A percentile compares a stretch with the other conserved stretches of the same genome.
Evolutionary conservation across 2,329 filamentous ascomycete species (phyloP).

Genomic region (Cryphonectria radicalis): DNA sequence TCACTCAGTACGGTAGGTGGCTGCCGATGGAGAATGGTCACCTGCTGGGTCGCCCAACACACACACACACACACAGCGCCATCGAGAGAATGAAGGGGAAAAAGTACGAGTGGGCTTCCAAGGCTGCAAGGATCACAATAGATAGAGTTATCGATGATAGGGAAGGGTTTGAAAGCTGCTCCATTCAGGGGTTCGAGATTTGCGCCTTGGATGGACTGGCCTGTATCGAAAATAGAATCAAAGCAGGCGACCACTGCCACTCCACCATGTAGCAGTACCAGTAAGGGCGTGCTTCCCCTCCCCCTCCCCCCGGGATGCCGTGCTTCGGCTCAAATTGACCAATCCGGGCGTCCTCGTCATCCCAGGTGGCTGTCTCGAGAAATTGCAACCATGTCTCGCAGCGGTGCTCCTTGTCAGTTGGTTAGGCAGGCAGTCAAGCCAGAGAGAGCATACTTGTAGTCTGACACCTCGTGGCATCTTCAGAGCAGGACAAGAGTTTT

Average conservation of each 20-base stretch:
- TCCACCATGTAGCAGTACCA: background rate
- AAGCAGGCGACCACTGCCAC: background rate
- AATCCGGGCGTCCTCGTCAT: conserved; percentile 16
- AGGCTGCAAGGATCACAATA: background rate
- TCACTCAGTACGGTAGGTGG: background rate
- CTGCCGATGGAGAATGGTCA: background rate
- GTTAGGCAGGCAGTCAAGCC: background rate
- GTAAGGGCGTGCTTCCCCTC: background rate
- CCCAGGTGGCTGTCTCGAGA: background rate
- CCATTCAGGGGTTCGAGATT: background rate
- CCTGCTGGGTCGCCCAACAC: background rate
- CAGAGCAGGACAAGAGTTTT: background rate
- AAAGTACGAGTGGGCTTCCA: background rate
- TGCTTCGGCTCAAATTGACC: conserved; percentile 17
- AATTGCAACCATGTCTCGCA: background rate
- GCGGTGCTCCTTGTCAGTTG: background rate
- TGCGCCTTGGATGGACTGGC: background rate
- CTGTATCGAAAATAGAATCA: conserved; percentile 26
- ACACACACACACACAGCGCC: background rate
- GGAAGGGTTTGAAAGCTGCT: background rate
- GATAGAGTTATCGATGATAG: background rate
- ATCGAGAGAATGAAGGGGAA: background rate
- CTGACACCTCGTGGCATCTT: background rate
- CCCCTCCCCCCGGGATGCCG: conserved; percentile 1
- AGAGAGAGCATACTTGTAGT: background rate